Conservation (phyloP, 768 basidiomycete species). For the Grammothele lineata region DNA sequence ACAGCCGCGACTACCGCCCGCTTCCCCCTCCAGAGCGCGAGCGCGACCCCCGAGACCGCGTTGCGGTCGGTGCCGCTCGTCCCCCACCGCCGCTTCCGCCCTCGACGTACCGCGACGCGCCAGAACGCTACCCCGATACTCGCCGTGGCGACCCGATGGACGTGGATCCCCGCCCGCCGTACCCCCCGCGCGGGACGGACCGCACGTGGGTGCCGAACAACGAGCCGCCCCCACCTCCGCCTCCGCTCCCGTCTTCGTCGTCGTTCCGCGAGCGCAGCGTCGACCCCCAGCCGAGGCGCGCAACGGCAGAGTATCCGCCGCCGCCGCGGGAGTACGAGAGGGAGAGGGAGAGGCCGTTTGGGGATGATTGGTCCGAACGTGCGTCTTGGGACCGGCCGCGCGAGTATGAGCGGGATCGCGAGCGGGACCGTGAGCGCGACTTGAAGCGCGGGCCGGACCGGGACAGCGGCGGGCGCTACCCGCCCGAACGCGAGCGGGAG, state of each 20-base stretch:
- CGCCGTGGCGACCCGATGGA: too few relatives aligned
- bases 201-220: constrained; percentile 17
- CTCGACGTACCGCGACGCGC: too few relatives aligned
- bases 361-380: constrained; percentile 21
- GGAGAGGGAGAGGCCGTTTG: constrained; percentile 16
- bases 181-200: constrained; percentile 4
- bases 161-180: too few relatives aligned
- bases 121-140: too few relatives aligned
- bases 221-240: constrained; percentile 11
- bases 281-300: too few relatives aligned
- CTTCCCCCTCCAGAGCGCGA: constrained; percentile 14
- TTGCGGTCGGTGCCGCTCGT: too few relatives aligned
- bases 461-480: constrained; percentile 3
- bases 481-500: constrained; percentile 17
- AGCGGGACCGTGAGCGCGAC: constrained; percentile 19
- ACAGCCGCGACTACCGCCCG: constrained; percentile 14
- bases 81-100: too few relatives aligned
- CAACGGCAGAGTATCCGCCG: constrained; percentile 8
- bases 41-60: constrained; percentile 20
- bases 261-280: too few relatives aligned
- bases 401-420: constrained; percentile 17
- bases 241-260: not conserved
- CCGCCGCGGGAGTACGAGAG: constrained; percentile 21
- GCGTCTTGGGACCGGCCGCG: constrained; percentile 20
- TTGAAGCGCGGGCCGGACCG: not conserved